Percentiles rank a stretch among this genome's conserved stretches.
Conservation (phyloP, 768 basidiomycete genomes). For the Sporobolomyces phaffii region DNA sequence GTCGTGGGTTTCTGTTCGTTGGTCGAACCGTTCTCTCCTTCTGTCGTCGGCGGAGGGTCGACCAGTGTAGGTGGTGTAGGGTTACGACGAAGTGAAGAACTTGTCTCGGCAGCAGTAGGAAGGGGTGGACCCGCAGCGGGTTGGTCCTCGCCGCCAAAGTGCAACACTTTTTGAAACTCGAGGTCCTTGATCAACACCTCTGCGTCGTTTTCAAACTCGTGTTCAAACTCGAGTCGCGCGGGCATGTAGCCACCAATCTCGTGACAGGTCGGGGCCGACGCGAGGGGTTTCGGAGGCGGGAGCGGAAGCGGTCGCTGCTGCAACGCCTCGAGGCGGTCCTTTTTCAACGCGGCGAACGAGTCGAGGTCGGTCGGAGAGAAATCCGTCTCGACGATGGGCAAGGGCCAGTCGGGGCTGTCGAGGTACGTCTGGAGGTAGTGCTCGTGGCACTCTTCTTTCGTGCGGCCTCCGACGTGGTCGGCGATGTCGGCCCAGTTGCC, state of each 20-base stretch:
- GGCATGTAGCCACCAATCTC: conserved; percentile 90
- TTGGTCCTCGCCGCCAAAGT: conserved; percentile 73
- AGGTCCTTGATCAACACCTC: conserved; percentile 92
- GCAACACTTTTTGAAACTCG: conserved; percentile 82
- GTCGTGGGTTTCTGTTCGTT: no score
- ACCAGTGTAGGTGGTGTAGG: no score
- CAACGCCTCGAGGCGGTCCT: conserved; percentile 77
- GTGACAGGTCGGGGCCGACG: conserved; percentile 81
- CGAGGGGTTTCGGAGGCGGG: conserved; percentile 63
- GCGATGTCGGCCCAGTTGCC: conserved; percentile 97
- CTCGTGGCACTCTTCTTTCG: conserved; percentile 84
- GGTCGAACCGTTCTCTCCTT: conserved; percentile 51
- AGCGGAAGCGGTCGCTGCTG: conserved; percentile 45
- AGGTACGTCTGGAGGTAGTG: conserved; percentile 82
- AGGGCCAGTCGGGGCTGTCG: conserved; percentile 68
- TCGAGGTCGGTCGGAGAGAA: conserved; percentile 59
- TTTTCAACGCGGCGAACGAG: conserved; percentile 82
- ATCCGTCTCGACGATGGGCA: conserved; percentile 53
- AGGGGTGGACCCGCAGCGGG: no score
- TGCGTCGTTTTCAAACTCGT: conserved; percentile 93
- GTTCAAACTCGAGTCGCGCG: conserved; percentile 96
- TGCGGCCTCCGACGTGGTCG: conserved; percentile 73
- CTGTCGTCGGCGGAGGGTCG: no score
- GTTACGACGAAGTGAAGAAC: no score
- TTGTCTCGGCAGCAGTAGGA: no score